A percentile compares a stretch with the other conserved stretches of the same genome.
Evolutionary conservation across 2,329 filamentous ascomycete genomes (phyloP).

Genomic region (Trichoderma sp.): DNA sequence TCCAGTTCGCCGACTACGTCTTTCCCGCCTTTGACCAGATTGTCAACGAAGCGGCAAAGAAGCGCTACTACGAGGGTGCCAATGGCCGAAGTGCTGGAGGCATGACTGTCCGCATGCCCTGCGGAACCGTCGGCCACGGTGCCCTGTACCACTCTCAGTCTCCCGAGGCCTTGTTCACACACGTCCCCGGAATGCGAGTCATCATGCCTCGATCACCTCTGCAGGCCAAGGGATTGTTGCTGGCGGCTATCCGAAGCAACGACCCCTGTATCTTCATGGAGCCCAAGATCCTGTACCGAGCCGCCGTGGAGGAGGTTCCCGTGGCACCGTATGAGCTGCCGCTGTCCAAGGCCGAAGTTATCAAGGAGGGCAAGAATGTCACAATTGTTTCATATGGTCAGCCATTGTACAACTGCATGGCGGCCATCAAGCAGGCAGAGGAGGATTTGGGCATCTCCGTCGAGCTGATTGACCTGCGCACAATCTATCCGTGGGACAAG

Average conservation of each 20-base stretch:
- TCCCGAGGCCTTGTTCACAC: conserved; percentile 83
- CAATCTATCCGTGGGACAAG: conserved; percentile 90
- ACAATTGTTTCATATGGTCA: conserved; percentile 89
- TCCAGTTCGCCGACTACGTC: conserved; percentile 94
- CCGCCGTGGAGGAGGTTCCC: conserved; percentile 88
- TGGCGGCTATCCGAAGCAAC: conserved; percentile 73
- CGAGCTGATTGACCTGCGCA: conserved; percentile 84
- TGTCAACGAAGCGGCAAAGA: conserved; percentile 89
- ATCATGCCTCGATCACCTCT: conserved; percentile 81
- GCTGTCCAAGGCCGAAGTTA: conserved; percentile 77
- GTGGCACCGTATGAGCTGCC: conserved; percentile 77
- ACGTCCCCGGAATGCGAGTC: conserved; percentile 81
- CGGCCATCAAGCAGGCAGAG: conserved; percentile 71
- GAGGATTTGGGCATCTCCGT: conserved; percentile 73
- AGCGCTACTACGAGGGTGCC: conserved; percentile 69
- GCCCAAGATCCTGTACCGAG: conserved; percentile 88
- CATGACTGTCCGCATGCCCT: conserved; percentile 85
- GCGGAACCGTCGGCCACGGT: conserved; percentile 85
- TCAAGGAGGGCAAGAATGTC: conserved; percentile 76
- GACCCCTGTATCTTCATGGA: conserved; percentile 94
- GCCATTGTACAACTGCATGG: conserved; percentile 78
- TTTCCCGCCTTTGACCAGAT: conserved; percentile 92
- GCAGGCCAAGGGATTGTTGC: conserved; percentile 83
- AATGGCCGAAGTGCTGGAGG: conserved; percentile 66
- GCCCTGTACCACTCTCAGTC: conserved; percentile 86